phyloP scores from a whole-genome alignment of 2,329 filamentous ascomycete species.

The Aspergillus intermedius region DNA sequence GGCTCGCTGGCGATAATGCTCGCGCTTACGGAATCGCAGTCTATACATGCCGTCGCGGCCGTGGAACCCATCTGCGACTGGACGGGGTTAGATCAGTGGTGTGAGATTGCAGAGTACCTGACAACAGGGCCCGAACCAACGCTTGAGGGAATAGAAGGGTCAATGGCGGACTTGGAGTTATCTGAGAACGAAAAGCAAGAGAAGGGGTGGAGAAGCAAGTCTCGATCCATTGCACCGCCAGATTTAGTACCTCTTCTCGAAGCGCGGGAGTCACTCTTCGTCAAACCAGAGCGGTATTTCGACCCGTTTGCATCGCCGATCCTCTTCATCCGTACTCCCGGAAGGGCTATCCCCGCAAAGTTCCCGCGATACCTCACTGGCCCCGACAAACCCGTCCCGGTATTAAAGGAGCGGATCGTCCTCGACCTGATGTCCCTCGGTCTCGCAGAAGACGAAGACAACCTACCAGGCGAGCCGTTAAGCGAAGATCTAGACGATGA shows the following conservation, averaged over 20 bases:
- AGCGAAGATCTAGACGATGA: neutral
- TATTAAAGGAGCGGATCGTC: conserved; percentile 13
- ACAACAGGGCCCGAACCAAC: neutral
- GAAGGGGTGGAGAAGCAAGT: conserved; percentile 9
- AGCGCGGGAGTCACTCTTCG: conserved; percentile 31
- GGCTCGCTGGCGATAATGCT: conserved; percentile 40
- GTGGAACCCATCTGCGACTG: conserved; percentile 34
- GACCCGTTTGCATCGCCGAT: conserved; percentile 40
- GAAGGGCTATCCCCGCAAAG: conserved; percentile 29
- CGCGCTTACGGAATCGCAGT: conserved; percentile 34
- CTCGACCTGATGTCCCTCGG: neutral
- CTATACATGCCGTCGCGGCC: conserved; percentile 27
- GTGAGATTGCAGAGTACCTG: conserved; percentile 8
- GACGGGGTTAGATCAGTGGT: conserved; percentile 37
- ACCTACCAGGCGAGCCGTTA: neutral
- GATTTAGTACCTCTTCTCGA: conserved; percentile 32
- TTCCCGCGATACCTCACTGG: conserved; percentile 31
- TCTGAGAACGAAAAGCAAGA: neutral
- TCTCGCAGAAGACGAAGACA: neutral
- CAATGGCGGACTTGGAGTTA: neutral
- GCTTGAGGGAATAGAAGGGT: too few species aligned
- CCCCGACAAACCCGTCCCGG: conserved; percentile 27
- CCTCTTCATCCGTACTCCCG: conserved; percentile 37
- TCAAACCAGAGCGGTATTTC: conserved; percentile 34
- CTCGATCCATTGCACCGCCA: conserved; percentile 12